Evolutionary conservation across 1,284 basidiomycete genomes (phyloP).

Genomic region (Austroboletus novae-zelandiae): DNA sequence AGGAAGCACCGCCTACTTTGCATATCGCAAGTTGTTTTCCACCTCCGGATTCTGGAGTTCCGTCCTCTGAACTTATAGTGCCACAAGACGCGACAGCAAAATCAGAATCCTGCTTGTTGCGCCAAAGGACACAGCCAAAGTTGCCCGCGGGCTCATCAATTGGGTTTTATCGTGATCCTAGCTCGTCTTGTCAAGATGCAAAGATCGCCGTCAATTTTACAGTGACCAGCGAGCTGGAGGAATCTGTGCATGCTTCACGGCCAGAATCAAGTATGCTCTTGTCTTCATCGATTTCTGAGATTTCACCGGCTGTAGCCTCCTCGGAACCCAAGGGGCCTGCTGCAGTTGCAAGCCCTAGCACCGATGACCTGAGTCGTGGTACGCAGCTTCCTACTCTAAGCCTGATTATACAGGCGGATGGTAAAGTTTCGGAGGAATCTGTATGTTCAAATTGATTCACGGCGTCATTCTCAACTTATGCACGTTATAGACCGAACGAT

Average conservation of each 20-base stretch:
- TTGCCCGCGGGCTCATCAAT: conserved; percentile 64
- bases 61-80: conserved; percentile 5
- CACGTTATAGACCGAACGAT: conserved; percentile 40
- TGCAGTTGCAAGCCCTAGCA: conserved; percentile 9
- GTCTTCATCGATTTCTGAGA: conserved; percentile 22
- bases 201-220: conserved; percentile 63
- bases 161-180: conserved; percentile 66
- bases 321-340: conserved; percentile 7
- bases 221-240: conserved; percentile 73
- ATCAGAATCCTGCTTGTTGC: conserved; percentile 19
- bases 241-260: conserved; percentile 13
- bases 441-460: conserved; percentile 33
- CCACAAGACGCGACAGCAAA: conserved; percentile 16
- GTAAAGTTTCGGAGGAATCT: conserved; percentile 47
- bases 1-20: conserved; percentile 17
- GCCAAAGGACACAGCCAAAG: conserved; percentile 32
- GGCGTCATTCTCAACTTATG: conserved; percentile 9
- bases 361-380: conserved; percentile 25
- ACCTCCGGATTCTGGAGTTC: conserved; percentile 15
- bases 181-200: conserved; percentile 43
- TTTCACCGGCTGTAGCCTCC: conserved; percentile 6
- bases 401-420: conserved; percentile 38
- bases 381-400: conserved; percentile 24
- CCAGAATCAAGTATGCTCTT: conserved; percentile 24
- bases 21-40: conserved; percentile 32